Base-by-base conservation (phyloP, 805 yeast genomes). In the Lipomyces starkeyi region DNA sequence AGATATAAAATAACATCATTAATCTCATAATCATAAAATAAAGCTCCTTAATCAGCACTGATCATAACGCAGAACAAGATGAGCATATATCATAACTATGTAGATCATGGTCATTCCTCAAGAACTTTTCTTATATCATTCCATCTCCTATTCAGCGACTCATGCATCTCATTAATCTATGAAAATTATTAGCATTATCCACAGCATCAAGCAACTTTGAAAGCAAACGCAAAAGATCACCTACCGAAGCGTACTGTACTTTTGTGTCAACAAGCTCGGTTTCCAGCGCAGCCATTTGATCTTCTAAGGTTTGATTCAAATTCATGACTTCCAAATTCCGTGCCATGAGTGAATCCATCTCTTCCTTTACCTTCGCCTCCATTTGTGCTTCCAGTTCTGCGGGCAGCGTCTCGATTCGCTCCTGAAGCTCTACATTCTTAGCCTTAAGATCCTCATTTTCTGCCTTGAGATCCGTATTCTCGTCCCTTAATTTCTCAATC, bases 401-500 rank as follows among this genome's bases (percentile, higher is more conserved):
- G 27, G 71, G 71, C 40, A 70, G 61, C 32, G 68, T 63, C 34
- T 71, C 71, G 25, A 71, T 54, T 47, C 66, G 58, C 22, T 79
- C 73, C 55, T 82, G 81, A 59, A 89, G 78, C 13, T 83, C 86
- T 1, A 77, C 78, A 43, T 88, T 84, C 43, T 59, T 52, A 17
- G 79, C 73, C 58, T 82, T 82, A 58, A 89, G 78, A 11, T 83
- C 86, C 1, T 77, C 79, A 53, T 88, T 84, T 63, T 82, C 85
- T 1, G 77, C 76, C 34, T 80, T 76, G 61, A 93, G 79, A 58
- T 88, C 91, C 32, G 81, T 83, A 69, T 91, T 91, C 67, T 91
- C 97, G 73, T 91, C 94, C 61, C 84, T 82, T 32, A 94, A 77
- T 43, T 89, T 88, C 1, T 96, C 97, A 32, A 90, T 82, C 63